phyloP scores from a whole-genome alignment of 176 grass and related monocot species.

The Triticum turgidum region DNA sequence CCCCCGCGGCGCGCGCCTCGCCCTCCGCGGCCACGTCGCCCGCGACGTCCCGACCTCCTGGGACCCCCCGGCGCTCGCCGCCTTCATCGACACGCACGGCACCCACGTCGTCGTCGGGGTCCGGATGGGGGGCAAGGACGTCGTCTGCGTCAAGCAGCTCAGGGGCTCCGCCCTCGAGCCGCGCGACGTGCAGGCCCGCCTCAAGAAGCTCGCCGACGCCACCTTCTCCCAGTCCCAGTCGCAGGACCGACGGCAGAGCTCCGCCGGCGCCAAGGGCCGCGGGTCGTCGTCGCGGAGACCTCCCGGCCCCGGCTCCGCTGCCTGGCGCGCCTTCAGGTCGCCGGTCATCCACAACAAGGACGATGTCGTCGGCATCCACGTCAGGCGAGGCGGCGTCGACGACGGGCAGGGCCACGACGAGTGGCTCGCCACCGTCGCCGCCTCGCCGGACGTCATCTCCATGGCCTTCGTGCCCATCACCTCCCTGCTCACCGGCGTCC shows the following conservation, averaged over 20 bases:
- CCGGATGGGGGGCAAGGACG: constrained; percentile 82
- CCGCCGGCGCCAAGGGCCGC: neutral
- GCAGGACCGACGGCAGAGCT: constrained; percentile 15
- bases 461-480: constrained; percentile 84
- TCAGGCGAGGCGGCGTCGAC: constrained; percentile 73
- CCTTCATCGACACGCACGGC: constrained; percentile 84
- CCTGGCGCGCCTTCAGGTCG: constrained; percentile 44
- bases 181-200: constrained; percentile 58
- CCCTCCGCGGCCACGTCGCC: constrained; percentile 38
- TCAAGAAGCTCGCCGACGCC: constrained; percentile 63
- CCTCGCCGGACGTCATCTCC: constrained; percentile 56
- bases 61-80: constrained; percentile 70
- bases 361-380: constrained; percentile 58
- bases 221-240: constrained; percentile 44
- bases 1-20: constrained; percentile 44
- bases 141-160: constrained; percentile 78
- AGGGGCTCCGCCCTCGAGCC: constrained; percentile 57
- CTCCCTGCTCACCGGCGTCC: constrained; percentile 59
- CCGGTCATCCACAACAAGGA: constrained; percentile 45
- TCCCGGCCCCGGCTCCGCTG: constrained; percentile 35
- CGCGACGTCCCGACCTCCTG: constrained; percentile 56
- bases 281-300: constrained; percentile 29
- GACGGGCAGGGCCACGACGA: constrained; percentile 46
- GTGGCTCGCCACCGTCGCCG: constrained; percentile 70
- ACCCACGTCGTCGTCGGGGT: constrained; percentile 76